Percentiles rank a stretch among this genome's conserved stretches.
Conservation (phyloP, 208 protist species). For the Trypanosoma cruzi region DNA sequence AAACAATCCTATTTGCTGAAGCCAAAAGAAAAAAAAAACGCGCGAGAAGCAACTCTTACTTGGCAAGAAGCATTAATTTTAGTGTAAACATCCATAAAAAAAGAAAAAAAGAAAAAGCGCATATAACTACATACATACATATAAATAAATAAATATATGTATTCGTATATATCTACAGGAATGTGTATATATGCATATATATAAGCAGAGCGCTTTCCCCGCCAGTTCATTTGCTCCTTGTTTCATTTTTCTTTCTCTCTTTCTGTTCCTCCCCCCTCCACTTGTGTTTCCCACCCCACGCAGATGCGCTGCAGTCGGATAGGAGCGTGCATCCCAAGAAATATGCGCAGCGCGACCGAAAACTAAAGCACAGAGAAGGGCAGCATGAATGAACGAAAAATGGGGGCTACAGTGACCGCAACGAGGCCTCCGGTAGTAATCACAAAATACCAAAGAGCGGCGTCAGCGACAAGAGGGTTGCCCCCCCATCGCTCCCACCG, state of each 20-base stretch:
- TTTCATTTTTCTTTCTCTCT: neutral
- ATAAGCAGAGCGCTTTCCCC: neutral
- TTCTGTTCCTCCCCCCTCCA: neutral
- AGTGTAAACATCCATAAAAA: neutral
- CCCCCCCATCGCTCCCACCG: neutral
- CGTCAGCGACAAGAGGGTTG: neutral
- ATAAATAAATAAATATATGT: neutral
- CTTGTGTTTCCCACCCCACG: neutral
- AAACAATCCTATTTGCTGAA: neutral
- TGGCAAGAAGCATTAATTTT: neutral
- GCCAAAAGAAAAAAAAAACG: neutral
- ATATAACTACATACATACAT: neutral
- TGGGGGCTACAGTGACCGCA: neutral
- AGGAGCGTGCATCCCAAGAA: neutral
- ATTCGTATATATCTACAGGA: neutral
- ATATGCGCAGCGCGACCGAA: neutral
- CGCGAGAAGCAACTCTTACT: neutral
- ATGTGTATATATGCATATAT: neutral
- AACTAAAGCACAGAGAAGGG: neutral
- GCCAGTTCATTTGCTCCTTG: neutral
- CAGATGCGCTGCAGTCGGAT: neutral
- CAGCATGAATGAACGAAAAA: neutral
- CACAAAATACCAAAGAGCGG: neutral
- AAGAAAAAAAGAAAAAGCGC: conserved; percentile 9
- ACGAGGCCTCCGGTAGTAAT: neutral